phyloP scores from a whole-genome alignment of 805 yeast species.

The Spathaspora gorwiae region DNA sequence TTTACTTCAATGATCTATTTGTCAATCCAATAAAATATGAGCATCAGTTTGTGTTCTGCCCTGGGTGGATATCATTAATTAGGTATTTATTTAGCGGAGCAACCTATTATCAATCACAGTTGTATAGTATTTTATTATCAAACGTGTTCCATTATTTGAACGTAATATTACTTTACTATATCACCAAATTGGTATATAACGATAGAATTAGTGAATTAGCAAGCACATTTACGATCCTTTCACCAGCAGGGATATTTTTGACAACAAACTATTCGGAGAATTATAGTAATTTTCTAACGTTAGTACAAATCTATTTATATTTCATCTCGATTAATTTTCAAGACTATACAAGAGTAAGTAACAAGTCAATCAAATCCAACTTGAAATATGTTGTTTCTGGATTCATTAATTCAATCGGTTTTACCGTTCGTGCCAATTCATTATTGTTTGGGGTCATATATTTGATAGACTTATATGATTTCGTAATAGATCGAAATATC shows the following conservation, averaged over 20 bases:
- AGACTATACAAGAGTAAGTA: conserved; percentile 12
- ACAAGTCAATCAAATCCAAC: conserved; percentile 17
- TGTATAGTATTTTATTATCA: conserved; percentile 43
- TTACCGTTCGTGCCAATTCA: conserved; percentile 72
- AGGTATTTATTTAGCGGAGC: conserved; percentile 13
- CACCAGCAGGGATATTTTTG: conserved; percentile 79
- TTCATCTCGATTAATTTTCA: conserved; percentile 26
- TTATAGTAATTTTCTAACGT: conserved; percentile 55
- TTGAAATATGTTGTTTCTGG: conserved; percentile 46
- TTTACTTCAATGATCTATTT: conserved; percentile 63
- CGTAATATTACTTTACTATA: conserved; percentile 42
- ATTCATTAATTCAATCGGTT: conserved; percentile 48
- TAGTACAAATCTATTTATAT: conserved; percentile 52
- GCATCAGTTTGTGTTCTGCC: conserved; percentile 88
- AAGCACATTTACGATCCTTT: conserved; percentile 49
- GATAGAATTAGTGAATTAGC: conserved; percentile 21
- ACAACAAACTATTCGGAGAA: conserved; percentile 76
- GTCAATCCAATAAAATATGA: conserved; percentile 55
- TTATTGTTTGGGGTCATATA: conserved; percentile 66
- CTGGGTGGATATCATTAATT: conserved; percentile 63
- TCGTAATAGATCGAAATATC: conserved; percentile 11
- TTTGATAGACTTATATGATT: conserved; percentile 47
- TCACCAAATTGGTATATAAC: conserved; percentile 38
- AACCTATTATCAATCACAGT: conserved; percentile 7
- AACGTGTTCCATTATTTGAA: conserved; percentile 49